A percentile compares a stretch with the other conserved stretches of the same genome.
Evolutionary conservation across 495 filamentous ascomycete species (phyloP).

Genomic region (Neurospora pannonica): DNA sequence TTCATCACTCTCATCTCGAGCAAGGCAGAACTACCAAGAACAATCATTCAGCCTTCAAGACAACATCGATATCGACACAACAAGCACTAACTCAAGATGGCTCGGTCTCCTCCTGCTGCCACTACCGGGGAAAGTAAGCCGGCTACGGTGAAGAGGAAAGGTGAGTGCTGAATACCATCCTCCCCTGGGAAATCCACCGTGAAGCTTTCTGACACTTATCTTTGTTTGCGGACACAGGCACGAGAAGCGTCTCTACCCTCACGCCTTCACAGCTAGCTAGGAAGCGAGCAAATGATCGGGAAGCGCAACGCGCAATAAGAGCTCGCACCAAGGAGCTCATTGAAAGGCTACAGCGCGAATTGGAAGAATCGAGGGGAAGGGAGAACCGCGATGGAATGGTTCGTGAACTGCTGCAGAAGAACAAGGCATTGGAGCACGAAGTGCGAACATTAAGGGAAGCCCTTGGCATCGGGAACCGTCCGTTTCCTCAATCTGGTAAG

Average conservation of each 20-base stretch:
- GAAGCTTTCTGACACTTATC: neutral
- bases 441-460: slow-evolving; percentile 20
- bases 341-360: slow-evolving; percentile 60
- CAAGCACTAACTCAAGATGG: slow-evolving; percentile 1
- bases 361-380: slow-evolving; percentile 45
- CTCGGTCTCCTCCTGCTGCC: slow-evolving; percentile 15
- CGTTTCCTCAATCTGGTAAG: slow-evolving; percentile 15
- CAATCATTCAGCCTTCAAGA: neutral
- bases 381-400: slow-evolving; percentile 27
- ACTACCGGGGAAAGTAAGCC: slow-evolving; percentile 14
- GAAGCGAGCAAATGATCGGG: slow-evolving; percentile 82
- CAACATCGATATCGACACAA: neutral
- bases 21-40: neutral
- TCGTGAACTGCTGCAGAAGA: slow-evolving; percentile 24
- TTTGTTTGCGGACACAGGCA: slow-evolving; percentile 29
- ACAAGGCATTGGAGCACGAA: slow-evolving; percentile 31
- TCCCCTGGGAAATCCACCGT: neutral
- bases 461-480: slow-evolving; percentile 14
- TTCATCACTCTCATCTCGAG: neutral
- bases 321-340: slow-evolving; percentile 76
- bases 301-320: slow-evolving; percentile 79
- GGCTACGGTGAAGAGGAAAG: slow-evolving; percentile 23
- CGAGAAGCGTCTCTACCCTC: slow-evolving; percentile 61
- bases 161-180: slow-evolving; percentile 8
- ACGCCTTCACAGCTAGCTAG: slow-evolving; percentile 62